Conservation (phyloP, 352 stramenopile species). For the Globisporangium irregulare region DNA sequence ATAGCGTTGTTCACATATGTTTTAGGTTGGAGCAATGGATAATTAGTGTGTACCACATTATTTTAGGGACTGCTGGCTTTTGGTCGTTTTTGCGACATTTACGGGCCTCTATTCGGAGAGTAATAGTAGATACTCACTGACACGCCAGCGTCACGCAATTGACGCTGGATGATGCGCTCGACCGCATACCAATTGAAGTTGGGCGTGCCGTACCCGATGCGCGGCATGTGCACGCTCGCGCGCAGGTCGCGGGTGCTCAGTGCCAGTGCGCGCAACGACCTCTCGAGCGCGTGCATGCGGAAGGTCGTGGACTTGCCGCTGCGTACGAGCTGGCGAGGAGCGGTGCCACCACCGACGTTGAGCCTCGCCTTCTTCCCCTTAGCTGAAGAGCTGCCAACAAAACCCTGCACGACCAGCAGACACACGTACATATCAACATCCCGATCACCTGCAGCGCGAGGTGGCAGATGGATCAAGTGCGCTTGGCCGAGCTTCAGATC, state of each 20-base stretch:
- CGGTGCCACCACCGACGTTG: constrained; percentile 11
- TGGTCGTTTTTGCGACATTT: background rate
- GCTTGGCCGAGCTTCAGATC: constrained; percentile 75
- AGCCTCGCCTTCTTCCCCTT: constrained; percentile 51
- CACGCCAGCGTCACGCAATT: constrained; percentile 51
- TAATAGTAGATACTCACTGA: constrained; percentile 75
- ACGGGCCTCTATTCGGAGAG: constrained; percentile 21
- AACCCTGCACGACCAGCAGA: constrained; percentile 70
- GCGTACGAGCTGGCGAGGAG: constrained; percentile 27
- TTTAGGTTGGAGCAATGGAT: background rate
- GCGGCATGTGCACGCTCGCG: constrained; percentile 70
- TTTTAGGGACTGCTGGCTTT: background rate
- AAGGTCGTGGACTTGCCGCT: constrained; percentile 64
- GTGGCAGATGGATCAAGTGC: constrained; percentile 50
- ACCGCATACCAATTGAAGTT: constrained; percentile 84
- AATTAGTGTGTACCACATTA: background rate
- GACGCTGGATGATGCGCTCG: constrained; percentile 65
- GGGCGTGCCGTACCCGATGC: constrained; percentile 73
- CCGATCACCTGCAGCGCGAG: constrained; percentile 9
- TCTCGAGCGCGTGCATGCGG: constrained; percentile 60
- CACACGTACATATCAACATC: constrained; percentile 47
- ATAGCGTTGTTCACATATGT: background rate
- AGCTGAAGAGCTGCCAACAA: constrained; percentile 24
- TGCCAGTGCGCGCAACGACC: constrained; percentile 39
- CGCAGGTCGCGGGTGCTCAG: constrained; percentile 28